Conservation (phyloP, 176 grass and related monocot genomes). For the Aegilops longissima region DNA sequence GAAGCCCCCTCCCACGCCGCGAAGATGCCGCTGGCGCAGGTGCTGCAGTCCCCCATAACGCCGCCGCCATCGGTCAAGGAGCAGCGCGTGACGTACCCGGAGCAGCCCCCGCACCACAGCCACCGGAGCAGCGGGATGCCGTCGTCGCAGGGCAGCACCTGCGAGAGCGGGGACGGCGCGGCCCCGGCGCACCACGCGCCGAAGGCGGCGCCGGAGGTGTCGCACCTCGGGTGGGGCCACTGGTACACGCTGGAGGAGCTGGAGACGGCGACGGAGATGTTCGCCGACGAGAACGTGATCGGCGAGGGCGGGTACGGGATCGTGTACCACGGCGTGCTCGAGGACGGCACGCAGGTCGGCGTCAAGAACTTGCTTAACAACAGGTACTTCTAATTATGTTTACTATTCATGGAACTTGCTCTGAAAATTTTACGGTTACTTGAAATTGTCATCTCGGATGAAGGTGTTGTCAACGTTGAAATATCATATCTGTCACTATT, state of each 20-base stretch:
- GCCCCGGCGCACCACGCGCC: constrained; percentile 32
- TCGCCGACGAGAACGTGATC: constrained; percentile 85
- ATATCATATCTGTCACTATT: background rate
- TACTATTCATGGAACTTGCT: background rate
- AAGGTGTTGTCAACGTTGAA: background rate
- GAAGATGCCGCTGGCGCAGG: constrained; percentile 38
- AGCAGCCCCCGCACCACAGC: constrained; percentile 39
- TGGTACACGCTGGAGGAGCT: constrained; percentile 96
- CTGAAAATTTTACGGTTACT: constrained; percentile 1
- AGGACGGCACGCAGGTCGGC: constrained; percentile 70
- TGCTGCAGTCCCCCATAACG: constrained; percentile 29
- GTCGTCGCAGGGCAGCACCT: constrained; percentile 53
- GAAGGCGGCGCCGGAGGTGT: constrained; percentile 56
- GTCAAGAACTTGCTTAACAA: constrained; percentile 97
- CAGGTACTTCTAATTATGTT: constrained; percentile 41
- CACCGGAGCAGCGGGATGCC: constrained; percentile 44
- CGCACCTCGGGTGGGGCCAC: constrained; percentile 83
- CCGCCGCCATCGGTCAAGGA: constrained; percentile 48
- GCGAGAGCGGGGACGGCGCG: constrained; percentile 36
- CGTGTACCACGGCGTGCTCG: constrained; percentile 86
- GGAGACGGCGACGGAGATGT: constrained; percentile 71
- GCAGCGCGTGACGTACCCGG: constrained; percentile 51
- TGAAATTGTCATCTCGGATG: background rate
- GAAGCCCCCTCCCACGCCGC: constrained; percentile 31
- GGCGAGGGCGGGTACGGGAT: constrained; percentile 95